Base-by-base conservation (phyloP, 139 green algal genomes). In the Chlamydomonas eustigma region DNA sequence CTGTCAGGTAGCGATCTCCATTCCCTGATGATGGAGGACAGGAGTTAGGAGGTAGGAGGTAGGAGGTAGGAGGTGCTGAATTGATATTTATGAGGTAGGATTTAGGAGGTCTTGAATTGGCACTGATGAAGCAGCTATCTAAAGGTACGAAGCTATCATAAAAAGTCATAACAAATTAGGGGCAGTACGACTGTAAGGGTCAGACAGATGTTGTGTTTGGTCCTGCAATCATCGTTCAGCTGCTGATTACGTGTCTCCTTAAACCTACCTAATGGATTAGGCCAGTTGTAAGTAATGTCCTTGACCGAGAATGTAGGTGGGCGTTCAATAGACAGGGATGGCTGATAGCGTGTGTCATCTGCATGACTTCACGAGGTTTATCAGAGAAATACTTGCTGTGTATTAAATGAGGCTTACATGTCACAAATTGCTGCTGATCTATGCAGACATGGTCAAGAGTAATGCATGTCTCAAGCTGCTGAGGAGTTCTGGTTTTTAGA, bases 231-330 rank as follows among this genome's bases (percentile, higher is more conserved):
- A n/a, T n/a, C n/a, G n/a, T n/a, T n/a, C n/a, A n/a, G n/a, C n/a
- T n/a, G n/a, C n/a, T n/a, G n/a, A n/a, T n/a, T n/a, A n/a, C n/a
- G n/a, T n/a, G n/a, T n/a, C n/a, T n/a, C 44, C 44, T 28, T 4
- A 25, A 39, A 39, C 65, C 8, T 34, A 72, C 65, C 65, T n/a
- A 4, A 34, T 8, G 65, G 36, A 32, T 74, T 74, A 38, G 68
- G 68, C 68, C 68, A 74, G 37, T 74, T 74, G 68, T 74, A 74
- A n/a, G 30, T 36, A n/a, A 74, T 22, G 36, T 63, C 68, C 6
- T 58, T 63, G 36, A 74, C 6, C 3, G 36, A 64, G 34, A 74
- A 74, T 3, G 5, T 74, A 2, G 68, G 68, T 8, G 66, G 66
- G 6, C 33, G 66, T 24, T 73, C 66, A 4, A 35, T 44, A 8